Percentiles rank a stretch among this genome's conserved stretches.
phyloP scores from a whole-genome alignment of 2,329 filamentous ascomycete species.

The Calonectria naviculata region DNA sequence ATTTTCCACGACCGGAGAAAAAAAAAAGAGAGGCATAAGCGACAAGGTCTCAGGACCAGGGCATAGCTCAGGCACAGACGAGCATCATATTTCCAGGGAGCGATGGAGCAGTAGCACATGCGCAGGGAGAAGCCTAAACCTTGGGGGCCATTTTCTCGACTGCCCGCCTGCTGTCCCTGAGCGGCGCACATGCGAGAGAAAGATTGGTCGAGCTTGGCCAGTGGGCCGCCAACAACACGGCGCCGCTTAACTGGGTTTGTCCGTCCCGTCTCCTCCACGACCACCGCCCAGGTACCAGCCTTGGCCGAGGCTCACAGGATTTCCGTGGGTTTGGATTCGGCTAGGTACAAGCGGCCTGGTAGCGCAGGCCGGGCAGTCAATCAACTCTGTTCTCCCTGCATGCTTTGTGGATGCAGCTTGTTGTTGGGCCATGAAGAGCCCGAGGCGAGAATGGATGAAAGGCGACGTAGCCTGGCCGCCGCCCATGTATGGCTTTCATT shows the following conservation, averaged over 20 bases:
- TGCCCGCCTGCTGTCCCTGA: slow-evolving; percentile 8
- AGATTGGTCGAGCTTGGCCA: slow-evolving; percentile 8
- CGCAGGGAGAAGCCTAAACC: not conserved
- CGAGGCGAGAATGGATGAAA: slow-evolving; percentile 1
- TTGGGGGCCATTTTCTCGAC: slow-evolving; percentile 15
- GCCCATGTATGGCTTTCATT: not conserved
- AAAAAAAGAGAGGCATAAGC: not conserved
- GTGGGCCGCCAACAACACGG: slow-evolving; percentile 22
- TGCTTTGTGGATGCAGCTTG: slow-evolving; percentile 7
- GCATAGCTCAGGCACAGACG: slow-evolving; percentile 10
- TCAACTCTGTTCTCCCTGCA: slow-evolving; percentile 14
- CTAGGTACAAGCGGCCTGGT: slow-evolving; percentile 18
- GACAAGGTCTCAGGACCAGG: slow-evolving; percentile 1
- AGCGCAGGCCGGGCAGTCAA: not conserved
- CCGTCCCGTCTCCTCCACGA: slow-evolving; percentile 14
- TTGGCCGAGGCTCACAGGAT: slow-evolving; percentile 8
- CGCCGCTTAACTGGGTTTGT: slow-evolving; percentile 26
- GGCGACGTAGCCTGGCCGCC: not conserved
- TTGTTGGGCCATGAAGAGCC: not conserved
- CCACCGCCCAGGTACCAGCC: slow-evolving; percentile 14
- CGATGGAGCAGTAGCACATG: not conserved
- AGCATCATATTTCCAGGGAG: slow-evolving; percentile 7
- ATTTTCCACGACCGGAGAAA: slow-evolving; percentile 6
- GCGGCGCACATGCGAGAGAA: slow-evolving; percentile 6
- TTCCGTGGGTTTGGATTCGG: slow-evolving; percentile 15